Conservation (phyloP, 148 eudicot species). For the Rheum nobile region DNA sequence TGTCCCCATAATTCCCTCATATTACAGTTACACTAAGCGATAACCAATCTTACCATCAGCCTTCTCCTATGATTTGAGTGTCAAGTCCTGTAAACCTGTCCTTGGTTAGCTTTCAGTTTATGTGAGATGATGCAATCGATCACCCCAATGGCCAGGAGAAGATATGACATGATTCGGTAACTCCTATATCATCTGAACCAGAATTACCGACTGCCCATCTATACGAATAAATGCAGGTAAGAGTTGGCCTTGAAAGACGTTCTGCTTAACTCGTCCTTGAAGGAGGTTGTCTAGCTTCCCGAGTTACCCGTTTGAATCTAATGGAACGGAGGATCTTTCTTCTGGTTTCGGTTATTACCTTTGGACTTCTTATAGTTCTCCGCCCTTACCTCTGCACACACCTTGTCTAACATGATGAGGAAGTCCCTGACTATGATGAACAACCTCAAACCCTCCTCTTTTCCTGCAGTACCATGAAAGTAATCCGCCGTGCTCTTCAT, state of each 20-base stretch:
- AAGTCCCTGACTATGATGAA: slow-evolving; percentile 59
- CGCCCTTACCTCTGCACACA: slow-evolving; percentile 53
- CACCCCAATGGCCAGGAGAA: background rate
- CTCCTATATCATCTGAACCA: background rate
- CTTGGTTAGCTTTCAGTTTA: too few species aligned
- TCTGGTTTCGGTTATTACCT: background rate
- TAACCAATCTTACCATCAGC: background rate
- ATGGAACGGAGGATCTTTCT: background rate
- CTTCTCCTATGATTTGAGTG: too few species aligned
- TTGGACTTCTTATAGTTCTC: background rate
- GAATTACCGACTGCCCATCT: background rate
- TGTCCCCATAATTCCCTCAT: background rate
- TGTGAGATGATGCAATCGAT: background rate
- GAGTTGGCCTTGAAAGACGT: too few species aligned
- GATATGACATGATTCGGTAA: background rate
- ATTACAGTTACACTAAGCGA: too few species aligned
- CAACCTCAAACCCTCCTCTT: slow-evolving; percentile 62
- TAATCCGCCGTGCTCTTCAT: slow-evolving; percentile 59
- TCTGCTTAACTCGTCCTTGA: background rate
- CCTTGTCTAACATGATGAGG: slow-evolving; percentile 51
- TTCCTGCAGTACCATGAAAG: slow-evolving; percentile 66
- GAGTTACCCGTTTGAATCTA: background rate
- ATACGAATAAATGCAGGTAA: background rate
- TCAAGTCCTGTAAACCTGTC: too few species aligned
- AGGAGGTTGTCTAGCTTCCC: background rate